These are phyloP conservation scores for Penicillium paradoxum DNA, from an alignment of 495 filamentous ascomycete species.

Conservation along the genomic window DNA sequence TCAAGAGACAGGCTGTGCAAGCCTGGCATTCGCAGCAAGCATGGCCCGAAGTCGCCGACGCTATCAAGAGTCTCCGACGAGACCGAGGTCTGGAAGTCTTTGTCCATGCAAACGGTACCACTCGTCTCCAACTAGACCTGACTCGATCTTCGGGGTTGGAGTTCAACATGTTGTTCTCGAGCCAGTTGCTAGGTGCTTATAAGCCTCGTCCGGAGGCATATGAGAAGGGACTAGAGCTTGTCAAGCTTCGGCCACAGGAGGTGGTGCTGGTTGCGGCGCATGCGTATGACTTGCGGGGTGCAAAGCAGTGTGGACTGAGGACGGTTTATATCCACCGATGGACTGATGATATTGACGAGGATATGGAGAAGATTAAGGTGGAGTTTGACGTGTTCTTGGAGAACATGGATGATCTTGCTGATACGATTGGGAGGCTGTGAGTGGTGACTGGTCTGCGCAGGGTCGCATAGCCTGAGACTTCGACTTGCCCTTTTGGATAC, in stretches of 20 bases:
- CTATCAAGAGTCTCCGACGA: conserved; percentile 24
- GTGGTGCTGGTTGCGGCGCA: conserved; percentile 52
- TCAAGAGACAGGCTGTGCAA: conserved; percentile 14
- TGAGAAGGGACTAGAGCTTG: conserved; percentile 38
- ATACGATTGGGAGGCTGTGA: conserved; percentile 12
- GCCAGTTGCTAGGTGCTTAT: conserved; percentile 44
- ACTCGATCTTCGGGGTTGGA: conserved; percentile 40
- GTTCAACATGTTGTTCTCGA: conserved; percentile 51
- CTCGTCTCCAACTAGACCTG: conserved; percentile 51
- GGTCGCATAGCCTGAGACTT: neutral
- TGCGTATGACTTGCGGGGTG: conserved; percentile 49
- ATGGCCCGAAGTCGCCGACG: conserved; percentile 42
- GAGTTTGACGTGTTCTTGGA: conserved; percentile 48
- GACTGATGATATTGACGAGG: conserved; percentile 51
- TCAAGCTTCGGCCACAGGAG: conserved; percentile 41
- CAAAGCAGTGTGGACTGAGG: conserved; percentile 40
- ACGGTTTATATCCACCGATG: conserved; percentile 49
- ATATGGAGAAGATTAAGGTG: conserved; percentile 38
- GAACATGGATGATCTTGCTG: conserved; percentile 30
- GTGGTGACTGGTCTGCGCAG: neutral
- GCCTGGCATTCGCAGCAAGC: conserved; percentile 44
- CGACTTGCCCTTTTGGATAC: neutral
- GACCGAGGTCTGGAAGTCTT: conserved; percentile 30
- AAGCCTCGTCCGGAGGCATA: conserved; percentile 46
- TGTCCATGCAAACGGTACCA: conserved; percentile 53